Evolutionary conservation across 768 basidiomycete genomes (phyloP).

Genomic region (Udeniomyces megalosporus): DNA sequence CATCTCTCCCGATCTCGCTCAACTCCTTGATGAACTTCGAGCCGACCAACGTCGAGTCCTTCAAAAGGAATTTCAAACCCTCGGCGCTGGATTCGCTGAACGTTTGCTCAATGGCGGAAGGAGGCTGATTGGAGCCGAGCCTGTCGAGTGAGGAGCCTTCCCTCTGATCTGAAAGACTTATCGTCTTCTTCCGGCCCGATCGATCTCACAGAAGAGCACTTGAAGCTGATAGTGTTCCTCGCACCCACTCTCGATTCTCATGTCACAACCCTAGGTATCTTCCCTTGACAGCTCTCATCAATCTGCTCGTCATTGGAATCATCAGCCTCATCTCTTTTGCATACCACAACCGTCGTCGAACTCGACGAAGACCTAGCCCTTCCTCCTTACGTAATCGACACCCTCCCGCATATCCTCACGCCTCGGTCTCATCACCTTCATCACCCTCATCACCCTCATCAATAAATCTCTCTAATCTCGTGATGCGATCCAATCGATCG

Average conservation of each 20-base stretch:
- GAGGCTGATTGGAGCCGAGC: slow-evolving; percentile 3
- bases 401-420: no score
- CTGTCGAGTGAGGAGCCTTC: slow-evolving; percentile 9
- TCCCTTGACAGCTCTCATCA: slow-evolving; percentile 6
- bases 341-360: no score
- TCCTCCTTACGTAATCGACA: no score
- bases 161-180: no score
- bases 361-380: no score
- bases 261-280: slow-evolving; percentile 1
- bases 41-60: slow-evolving; percentile 7
- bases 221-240: no score
- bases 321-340: slow-evolving; percentile 7
- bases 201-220: no score
- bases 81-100: slow-evolving; percentile 8
- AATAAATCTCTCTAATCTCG: no score
- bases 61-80: slow-evolving; percentile 5
- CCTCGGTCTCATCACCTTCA: no score
- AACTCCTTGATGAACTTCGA: slow-evolving; percentile 12
- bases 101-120: slow-evolving; percentile 9
- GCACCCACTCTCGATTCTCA: not conserved
- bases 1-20: slow-evolving; percentile 9
- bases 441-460: no score
- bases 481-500: no score
- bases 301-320: slow-evolving; percentile 6
- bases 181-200: no score